Evolutionary conservation across 1,139 yeast genomes (phyloP), one percentile per base, ranked within the genome.

Genomic region (Hansenula sp.): DNA sequence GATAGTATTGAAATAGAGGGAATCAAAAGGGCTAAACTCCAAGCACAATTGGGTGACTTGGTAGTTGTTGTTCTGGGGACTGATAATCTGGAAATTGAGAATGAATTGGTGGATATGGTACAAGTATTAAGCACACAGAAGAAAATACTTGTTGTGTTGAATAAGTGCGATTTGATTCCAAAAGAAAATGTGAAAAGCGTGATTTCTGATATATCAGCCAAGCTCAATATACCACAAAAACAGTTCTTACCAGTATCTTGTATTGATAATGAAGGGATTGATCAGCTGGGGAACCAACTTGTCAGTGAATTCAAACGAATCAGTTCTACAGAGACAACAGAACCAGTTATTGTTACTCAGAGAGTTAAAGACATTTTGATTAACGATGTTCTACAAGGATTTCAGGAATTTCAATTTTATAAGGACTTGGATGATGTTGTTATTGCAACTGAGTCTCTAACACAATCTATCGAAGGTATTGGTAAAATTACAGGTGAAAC

Each of bases 401-500:
- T 92, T 36, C 69, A 75, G 10, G 79, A 77, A 43, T 87, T 88
- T 55, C 56, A 67, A 29, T 49, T 58, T 9, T 73, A 73, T 58
- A 73, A 70, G 29, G 68, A 72, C 6, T 61, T 66, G 8, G 80
- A 76, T 33, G 97, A 89, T 52, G 79, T 88, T 2, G 95, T 88
- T 0, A 62, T 89, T 36, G 96, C 96, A 0, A 69, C 87, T 1
- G 96, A 92, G 46, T 81, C 85, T 45, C 68, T 92, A 33, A 73
- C 77, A 39, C 76, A 75, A 43, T 80, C 96, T 0, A 79, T 84
- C 13, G 90, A 84, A 22, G 97, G 97, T 0, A 84, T 92, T 30
- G 97, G 97, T 0, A 85, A 82, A 55, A 84, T 92, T 29, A 89
- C 97, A 0, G 98, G 98, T 1, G 84, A 85, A 36, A 77, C 89